Evolutionary conservation across 345 rosid species (phyloP).

Genomic region (Eucalyptus guilfoylei): DNA sequence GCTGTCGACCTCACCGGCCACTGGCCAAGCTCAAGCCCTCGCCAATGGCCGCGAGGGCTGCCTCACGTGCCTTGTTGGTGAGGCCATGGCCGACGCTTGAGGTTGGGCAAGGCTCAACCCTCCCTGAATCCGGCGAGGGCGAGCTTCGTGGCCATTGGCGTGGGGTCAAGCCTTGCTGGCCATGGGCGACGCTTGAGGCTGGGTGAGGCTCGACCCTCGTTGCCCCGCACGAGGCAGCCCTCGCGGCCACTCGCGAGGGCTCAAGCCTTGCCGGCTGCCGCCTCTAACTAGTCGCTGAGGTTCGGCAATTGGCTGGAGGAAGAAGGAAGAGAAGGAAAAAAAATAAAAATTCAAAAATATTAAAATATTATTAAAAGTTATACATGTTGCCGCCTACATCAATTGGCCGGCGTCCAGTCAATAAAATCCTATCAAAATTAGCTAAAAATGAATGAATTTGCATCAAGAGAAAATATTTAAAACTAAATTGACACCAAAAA

Average conservation of each 20-base stretch:
- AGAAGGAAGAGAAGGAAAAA: fast-evolving
- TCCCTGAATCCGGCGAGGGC: no score
- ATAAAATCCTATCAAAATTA: no score
- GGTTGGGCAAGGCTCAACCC: no score
- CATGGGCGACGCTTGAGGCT: no score
- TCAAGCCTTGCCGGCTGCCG: fast-evolving
- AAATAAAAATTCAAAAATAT: fast-evolving
- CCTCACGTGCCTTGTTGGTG: no score
- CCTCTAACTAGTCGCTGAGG: fast-evolving
- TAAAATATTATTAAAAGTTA: no score
- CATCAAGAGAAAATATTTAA: fast-evolving
- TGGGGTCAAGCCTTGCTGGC: fast-evolving
- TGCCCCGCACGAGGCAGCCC: fast-evolving
- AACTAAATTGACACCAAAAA: fast-evolving
- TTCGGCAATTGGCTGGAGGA: fast-evolving
- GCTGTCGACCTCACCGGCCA: no score
- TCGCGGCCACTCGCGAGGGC: fast-evolving
- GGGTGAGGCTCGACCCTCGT: fast-evolving
- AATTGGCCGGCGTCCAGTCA: fast-evolving
- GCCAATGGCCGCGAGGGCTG: no score
- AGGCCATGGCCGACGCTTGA: no score
- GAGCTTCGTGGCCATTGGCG: fast-evolving
- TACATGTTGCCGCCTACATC: fast-evolving
- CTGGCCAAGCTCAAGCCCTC: no score
- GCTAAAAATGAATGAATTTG: fast-evolving